Evolutionary conservation across 2,329 filamentous ascomycete genomes (phyloP).

Genomic region (Aspergillus sergii): DNA sequence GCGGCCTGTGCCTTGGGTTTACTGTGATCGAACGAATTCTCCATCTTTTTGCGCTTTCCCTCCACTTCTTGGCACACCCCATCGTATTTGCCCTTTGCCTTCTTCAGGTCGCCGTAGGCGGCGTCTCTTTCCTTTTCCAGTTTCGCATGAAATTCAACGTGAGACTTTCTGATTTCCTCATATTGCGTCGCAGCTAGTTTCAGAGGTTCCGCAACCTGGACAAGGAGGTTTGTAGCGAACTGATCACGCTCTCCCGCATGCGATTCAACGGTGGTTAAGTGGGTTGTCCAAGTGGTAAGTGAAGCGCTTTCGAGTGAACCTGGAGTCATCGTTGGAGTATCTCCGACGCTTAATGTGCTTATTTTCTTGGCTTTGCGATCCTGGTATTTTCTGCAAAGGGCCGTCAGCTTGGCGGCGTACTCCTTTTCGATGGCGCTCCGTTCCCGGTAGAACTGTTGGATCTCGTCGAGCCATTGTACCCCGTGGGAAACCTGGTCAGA

Average conservation of each 20-base stretch:
- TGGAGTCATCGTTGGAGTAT: constrained; percentile 88
- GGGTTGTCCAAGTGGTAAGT: constrained; percentile 94
- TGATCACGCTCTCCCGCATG: constrained; percentile 87
- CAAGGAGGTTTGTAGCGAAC: constrained; percentile 76
- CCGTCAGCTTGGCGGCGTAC: constrained; percentile 84
- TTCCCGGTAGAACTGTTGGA: constrained; percentile 96
- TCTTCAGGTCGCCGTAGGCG: constrained; percentile 82
- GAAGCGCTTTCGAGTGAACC: constrained; percentile 96
- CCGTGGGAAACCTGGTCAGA: constrained; percentile 70
- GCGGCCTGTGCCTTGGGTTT: constrained; percentile 88
- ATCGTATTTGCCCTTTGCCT: constrained; percentile 92
- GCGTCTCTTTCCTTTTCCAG: constrained; percentile 86
- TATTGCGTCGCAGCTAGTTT: constrained; percentile 74
- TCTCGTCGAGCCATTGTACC: constrained; percentile 93
- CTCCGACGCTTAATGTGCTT: constrained; percentile 85
- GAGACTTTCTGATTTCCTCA: constrained; percentile 89
- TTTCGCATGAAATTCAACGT: constrained; percentile 84
- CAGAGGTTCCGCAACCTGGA: constrained; percentile 82
- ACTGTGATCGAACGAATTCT: constrained; percentile 81
- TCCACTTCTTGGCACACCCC: constrained; percentile 92
- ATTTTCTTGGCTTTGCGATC: constrained; percentile 95
- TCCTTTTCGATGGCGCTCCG: constrained; percentile 94
- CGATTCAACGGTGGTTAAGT: constrained; percentile 85
- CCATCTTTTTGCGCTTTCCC: constrained; percentile 89
- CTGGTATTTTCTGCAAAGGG: constrained; percentile 91